phyloP scores from a whole-genome alignment of 2,329 filamentous ascomycete species.

The Penicillium sclerotiorum region DNA sequence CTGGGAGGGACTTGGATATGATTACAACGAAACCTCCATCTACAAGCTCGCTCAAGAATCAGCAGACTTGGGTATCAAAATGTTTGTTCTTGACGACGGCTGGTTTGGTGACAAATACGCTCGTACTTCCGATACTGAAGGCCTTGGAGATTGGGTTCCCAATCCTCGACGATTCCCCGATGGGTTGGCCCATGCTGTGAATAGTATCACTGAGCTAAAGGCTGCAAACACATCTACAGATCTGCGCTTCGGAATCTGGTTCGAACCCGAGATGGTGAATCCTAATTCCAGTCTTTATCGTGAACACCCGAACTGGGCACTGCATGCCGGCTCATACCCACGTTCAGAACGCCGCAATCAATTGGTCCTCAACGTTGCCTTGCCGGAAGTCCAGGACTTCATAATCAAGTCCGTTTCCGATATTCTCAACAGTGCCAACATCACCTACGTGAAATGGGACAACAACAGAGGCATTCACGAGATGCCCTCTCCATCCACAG shows the following conservation, averaged over 20 bases:
- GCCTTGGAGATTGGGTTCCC: constrained; percentile 65
- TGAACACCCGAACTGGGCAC: constrained; percentile 65
- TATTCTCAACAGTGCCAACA: constrained; percentile 57
- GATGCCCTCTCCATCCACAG: constrained; percentile 54
- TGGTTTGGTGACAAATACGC: constrained; percentile 69
- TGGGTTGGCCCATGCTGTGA: constrained; percentile 57
- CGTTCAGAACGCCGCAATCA: constrained; percentile 61
- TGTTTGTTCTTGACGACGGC: constrained; percentile 68
- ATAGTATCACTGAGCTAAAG: constrained; percentile 54
- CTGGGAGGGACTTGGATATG: constrained; percentile 65
- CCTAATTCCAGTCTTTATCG: constrained; percentile 63
- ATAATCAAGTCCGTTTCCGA: constrained; percentile 60
- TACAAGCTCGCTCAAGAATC: constrained; percentile 59
- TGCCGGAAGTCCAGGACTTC: constrained; percentile 65
- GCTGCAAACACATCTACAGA: constrained; percentile 51
- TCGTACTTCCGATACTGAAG: constrained; percentile 58
- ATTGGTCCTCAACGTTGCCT: constrained; percentile 63
- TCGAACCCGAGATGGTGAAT: constrained; percentile 71
- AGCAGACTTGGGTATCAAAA: constrained; percentile 61
- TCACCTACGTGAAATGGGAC: constrained; percentile 69
- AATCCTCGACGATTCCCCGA: constrained; percentile 63
- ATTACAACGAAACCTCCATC: constrained; percentile 60
- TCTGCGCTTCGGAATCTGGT: constrained; percentile 66
- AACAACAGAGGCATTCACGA: constrained; percentile 69
- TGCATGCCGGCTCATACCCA: constrained; percentile 60